Conservation (phyloP, 306 rosid genomes). For the Arachis hypogaea region DNA sequence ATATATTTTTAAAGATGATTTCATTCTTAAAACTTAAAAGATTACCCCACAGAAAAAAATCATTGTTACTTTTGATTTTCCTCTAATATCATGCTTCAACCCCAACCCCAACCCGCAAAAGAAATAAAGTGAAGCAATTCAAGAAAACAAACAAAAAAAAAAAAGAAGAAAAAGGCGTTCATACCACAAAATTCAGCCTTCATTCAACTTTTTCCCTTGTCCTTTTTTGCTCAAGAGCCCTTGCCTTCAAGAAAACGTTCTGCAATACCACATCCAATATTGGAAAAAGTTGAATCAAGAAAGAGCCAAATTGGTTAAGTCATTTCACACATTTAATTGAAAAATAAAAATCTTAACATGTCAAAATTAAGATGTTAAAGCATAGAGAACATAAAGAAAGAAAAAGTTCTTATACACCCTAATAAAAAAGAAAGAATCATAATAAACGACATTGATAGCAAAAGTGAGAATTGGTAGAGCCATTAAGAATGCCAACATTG, state of each 20-base stretch:
- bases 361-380: slow-evolving; percentile 20
- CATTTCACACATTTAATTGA: slow-evolving; percentile 1
- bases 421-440: neutral
- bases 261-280: slow-evolving; percentile 7
- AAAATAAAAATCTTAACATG: slow-evolving; percentile 17
- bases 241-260: slow-evolving; percentile 23
- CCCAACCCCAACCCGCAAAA: slow-evolving; percentile 2
- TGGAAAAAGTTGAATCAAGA: slow-evolving; percentile 2
- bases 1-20: slow-evolving; percentile 7
- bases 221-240: neutral
- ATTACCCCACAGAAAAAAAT: slow-evolving; percentile 29
- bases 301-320: slow-evolving; percentile 31
- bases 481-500: neutral
- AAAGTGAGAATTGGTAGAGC: slow-evolving; percentile 2
- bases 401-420: too few species aligned
- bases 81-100: slow-evolving; percentile 13
- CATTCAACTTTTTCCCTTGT: neutral
- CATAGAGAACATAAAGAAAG: too few species aligned
- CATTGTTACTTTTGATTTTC: slow-evolving; percentile 28
- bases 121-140: too few species aligned
- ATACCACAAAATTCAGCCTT: slow-evolving; percentile 48
- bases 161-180: slow-evolving; percentile 37
- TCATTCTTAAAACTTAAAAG: slow-evolving; percentile 1
- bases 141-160: slow-evolving; percentile 37
- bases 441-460: neutral